Conservation (phyloP, 352 stramenopile genomes). For the Phytophthora pini region DNA sequence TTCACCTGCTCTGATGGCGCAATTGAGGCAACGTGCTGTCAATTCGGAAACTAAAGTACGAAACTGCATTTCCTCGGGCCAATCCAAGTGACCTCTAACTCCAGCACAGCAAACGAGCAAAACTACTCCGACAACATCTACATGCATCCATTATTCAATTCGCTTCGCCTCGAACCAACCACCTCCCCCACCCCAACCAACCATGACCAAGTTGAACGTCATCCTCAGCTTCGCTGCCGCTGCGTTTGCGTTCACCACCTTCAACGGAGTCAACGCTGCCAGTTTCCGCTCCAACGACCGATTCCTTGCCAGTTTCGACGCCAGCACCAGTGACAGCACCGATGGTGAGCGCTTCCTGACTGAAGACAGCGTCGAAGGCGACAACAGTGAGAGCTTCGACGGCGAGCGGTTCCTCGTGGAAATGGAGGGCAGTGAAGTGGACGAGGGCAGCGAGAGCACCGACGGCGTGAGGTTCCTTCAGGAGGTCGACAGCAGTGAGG, state of each 20-base stretch:
- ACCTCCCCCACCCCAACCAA: not conserved
- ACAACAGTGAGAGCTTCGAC: slow-evolving; percentile 19
- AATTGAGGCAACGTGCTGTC: too few relatives aligned
- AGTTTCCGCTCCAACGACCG: slow-evolving; percentile 15
- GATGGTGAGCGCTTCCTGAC: slow-evolving; percentile 26
- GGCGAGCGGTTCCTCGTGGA: slow-evolving; percentile 17
- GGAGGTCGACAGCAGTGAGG: not conserved
- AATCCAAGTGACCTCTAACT: too few relatives aligned
- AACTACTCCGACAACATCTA: too few relatives aligned
- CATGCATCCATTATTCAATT: too few relatives aligned
- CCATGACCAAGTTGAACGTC: slow-evolving; percentile 37
- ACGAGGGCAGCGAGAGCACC: slow-evolving; percentile 6
- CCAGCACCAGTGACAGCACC: slow-evolving; percentile 6
- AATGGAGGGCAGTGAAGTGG: slow-evolving; percentile 4
- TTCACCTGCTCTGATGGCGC: too few relatives aligned
- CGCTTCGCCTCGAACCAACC: not conserved
- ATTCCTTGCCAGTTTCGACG: slow-evolving; percentile 4
- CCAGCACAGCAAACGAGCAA: too few relatives aligned
- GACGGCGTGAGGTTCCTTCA: not conserved
- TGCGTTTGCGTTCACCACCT: not conserved
- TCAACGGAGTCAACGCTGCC: slow-evolving; percentile 18
- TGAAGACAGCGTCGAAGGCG: slow-evolving; percentile 13
- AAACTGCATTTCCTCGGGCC: too few relatives aligned
- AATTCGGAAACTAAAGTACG: too few relatives aligned
- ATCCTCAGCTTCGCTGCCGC: slow-evolving; percentile 24